These are phyloP conservation scores for Neurospora sp. DNA, from an alignment of 495 filamentous ascomycete genomes.

Conservation along the genomic window DNA sequence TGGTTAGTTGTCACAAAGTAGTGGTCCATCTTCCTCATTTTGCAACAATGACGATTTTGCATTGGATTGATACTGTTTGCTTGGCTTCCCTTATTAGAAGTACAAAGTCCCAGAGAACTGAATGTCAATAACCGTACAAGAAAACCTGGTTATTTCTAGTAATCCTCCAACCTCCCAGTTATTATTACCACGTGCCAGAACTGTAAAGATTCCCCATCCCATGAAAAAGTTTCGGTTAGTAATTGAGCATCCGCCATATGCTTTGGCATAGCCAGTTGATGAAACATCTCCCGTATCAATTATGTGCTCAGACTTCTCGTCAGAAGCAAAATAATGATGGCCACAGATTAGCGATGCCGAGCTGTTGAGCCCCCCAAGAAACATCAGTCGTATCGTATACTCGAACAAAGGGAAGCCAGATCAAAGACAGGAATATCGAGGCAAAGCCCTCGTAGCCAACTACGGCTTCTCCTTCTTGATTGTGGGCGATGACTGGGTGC, in stretches of 20 bases:
- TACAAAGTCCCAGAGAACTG: conserved; percentile 8
- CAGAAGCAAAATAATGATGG: conserved; percentile 19
- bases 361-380: conserved; percentile 11
- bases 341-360: conserved; percentile 19
- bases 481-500: conserved; percentile 39
- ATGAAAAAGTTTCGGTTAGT: conserved; percentile 3
- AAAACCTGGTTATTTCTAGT: conserved; percentile 12
- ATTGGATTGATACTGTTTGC: conserved; percentile 17
- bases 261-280: background rate
- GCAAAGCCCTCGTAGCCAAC: conserved; percentile 4
- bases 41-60: conserved; percentile 6
- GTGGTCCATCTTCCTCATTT: background rate
- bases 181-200: conserved; percentile 15
- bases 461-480: conserved; percentile 34
- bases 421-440: conserved; percentile 1
- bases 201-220: conserved; percentile 15
- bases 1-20: background rate
- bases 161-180: conserved; percentile 13
- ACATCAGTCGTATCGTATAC: conserved; percentile 11
- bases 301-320: conserved; percentile 11
- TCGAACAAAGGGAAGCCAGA: conserved; percentile 4
- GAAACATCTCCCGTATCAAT: conserved; percentile 15
- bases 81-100: conserved; percentile 11
- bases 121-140: conserved; percentile 21
- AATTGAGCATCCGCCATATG: background rate